phyloP scores from a whole-genome alignment of 148 eudicot species.

The Diospyros kaki region DNA sequence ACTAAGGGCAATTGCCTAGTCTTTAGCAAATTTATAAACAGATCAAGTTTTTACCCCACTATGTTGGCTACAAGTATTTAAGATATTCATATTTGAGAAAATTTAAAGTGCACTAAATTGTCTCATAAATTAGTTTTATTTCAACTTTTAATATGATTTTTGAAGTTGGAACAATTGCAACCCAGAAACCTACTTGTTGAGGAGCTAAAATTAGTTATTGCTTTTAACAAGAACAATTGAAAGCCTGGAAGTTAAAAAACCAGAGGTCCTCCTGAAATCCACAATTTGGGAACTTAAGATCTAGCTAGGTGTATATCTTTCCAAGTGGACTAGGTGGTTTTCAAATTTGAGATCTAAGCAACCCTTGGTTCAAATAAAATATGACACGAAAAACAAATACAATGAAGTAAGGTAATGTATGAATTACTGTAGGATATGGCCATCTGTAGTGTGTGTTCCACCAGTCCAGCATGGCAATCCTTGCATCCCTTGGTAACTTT shows the following conservation, averaged over 20 bases:
- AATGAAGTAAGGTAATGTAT: not conserved
- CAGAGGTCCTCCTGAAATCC: not conserved
- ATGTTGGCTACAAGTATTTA: too few relatives aligned
- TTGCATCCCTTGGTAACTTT: conserved; percentile 50
- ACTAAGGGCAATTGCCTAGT: too few relatives aligned
- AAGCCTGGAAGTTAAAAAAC: not conserved
- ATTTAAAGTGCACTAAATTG: not conserved
- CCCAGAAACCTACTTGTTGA: not conserved
- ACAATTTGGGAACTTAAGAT: not conserved
- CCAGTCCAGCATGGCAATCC: conserved; percentile 38
- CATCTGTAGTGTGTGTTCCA: conserved; percentile 49
- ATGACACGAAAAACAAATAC: not conserved
- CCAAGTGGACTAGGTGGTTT: not conserved
- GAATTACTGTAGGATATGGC: conserved; percentile 53
- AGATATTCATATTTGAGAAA: not conserved
- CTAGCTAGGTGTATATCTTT: not conserved
- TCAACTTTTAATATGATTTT: not conserved
- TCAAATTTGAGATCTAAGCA: not conserved
- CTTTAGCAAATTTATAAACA: too few relatives aligned
- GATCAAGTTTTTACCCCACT: too few relatives aligned
- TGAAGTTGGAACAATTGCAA: not conserved
- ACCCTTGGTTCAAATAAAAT: not conserved
- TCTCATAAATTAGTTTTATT: not conserved
- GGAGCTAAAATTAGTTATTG: not conserved
- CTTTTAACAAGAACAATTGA: not conserved